Percentiles rank a stretch among this genome's conserved stretches.
Evolutionary conservation across 2,329 filamentous ascomycete species (phyloP).

Genomic region (Epichloe baconii): DNA sequence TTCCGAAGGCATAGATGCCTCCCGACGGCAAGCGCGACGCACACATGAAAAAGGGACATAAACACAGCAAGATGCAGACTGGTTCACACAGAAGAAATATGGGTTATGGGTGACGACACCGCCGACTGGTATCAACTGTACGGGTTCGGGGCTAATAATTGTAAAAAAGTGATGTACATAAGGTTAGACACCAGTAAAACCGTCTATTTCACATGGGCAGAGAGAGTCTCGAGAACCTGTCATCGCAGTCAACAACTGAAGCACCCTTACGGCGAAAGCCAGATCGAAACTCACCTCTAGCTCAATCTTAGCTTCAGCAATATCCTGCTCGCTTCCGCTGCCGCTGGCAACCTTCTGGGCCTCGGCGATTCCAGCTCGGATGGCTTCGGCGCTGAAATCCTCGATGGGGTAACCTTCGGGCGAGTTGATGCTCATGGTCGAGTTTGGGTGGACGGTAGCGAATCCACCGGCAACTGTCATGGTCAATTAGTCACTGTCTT

Average conservation of each 20-base stretch:
- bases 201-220: constrained; percentile 67
- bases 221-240: constrained; percentile 72
- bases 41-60: background rate
- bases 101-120: constrained; percentile 10
- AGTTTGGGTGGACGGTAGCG: constrained; percentile 91
- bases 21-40: background rate
- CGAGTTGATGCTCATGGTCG: constrained; percentile 92
- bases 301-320: constrained; percentile 98
- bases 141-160: constrained; percentile 21
- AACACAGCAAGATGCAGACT: background rate
- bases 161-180: constrained; percentile 30
- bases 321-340: constrained; percentile 87
- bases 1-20: background rate
- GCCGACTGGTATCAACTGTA: constrained; percentile 24
- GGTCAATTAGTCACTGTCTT: constrained; percentile 5
- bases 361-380: constrained; percentile 82
- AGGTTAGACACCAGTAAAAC: constrained; percentile 28
- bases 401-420: constrained; percentile 92
- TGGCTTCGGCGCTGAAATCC: constrained; percentile 87
- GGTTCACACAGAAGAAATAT: constrained; percentile 2
- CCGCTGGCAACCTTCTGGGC: constrained; percentile 90
- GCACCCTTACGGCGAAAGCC: background rate
- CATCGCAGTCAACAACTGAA: constrained; percentile 1
- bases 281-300: constrained; percentile 55
- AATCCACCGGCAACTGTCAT: constrained; percentile 83